phyloP scores from a whole-genome alignment of 768 basidiomycete species.

The Agrocybe praecox region DNA sequence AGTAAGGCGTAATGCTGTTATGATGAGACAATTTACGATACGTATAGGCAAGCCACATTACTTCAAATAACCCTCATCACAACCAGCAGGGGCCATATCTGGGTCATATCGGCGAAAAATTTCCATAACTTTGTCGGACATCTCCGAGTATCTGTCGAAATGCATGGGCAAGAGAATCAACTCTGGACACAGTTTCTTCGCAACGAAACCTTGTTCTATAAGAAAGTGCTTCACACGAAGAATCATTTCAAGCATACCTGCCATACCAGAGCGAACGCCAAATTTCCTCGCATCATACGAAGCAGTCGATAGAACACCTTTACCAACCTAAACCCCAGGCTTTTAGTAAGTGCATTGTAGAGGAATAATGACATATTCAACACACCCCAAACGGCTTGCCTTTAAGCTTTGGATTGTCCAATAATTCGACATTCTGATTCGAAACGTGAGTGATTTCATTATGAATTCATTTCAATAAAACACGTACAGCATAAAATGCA shows the following conservation, averaged over 20 bases:
- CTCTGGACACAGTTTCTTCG: slow-evolving; percentile 91
- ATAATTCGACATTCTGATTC: slow-evolving; percentile 65
- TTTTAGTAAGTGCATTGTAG: slow-evolving; percentile 11
- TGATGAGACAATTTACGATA: slow-evolving; percentile 1
- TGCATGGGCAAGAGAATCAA: slow-evolving; percentile 69
- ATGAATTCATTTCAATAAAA: background rate
- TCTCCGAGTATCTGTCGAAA: slow-evolving; percentile 64
- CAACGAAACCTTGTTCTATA: slow-evolving; percentile 73
- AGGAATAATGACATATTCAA: background rate
- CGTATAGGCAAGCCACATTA: slow-evolving; percentile 32
- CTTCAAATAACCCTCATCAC: slow-evolving; percentile 95
- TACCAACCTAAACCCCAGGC: slow-evolving; percentile 58
- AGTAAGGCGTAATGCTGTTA: slow-evolving; percentile 81
- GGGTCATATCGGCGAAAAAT: slow-evolving; percentile 72
- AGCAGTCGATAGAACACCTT: slow-evolving; percentile 85
- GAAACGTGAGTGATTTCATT: background rate
- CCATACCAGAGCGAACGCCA: slow-evolving; percentile 94
- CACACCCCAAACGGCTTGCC: slow-evolving; percentile 77
- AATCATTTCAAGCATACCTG: slow-evolving; percentile 49
- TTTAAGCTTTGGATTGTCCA: slow-evolving; percentile 61
- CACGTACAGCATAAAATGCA: slow-evolving; percentile 75
- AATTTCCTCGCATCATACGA: slow-evolving; percentile 91
- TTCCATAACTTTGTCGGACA: slow-evolving; percentile 76
- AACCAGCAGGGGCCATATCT: slow-evolving; percentile 72
- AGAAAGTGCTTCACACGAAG: background rate